Base-by-base conservation (phyloP, 768 basidiomycete species). In the Cantharellus anzutake region DNA sequence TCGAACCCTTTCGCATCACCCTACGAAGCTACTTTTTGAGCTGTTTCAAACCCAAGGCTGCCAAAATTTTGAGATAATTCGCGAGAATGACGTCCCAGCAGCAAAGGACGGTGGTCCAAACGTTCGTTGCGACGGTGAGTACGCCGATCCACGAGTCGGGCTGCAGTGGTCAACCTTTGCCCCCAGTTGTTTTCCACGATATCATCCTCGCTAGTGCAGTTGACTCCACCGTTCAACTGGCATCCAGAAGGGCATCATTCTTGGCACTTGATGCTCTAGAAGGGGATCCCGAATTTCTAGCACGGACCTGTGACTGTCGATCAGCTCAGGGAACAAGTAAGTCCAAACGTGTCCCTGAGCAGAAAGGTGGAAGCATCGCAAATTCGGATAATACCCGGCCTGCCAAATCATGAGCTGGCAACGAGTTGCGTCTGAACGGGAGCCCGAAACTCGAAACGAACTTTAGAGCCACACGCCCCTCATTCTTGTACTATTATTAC, bases 11-110 rank as follows among this genome's bases (percentile, higher is more conserved):
- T 79, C 84, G 2, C 79, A 81, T 64, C 86, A 89, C 68, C 88
- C 87, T 1, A 85, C 83, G 35, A 83, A 83, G 66, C 73, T 79
- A 58, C 73, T 90, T 7, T 81, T 82, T 58, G 86, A 89, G 65
- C 67, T 86, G 37, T 72, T 88, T 58, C 83, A 88, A 66, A 76
- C 78, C 38, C 77, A 82, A 64, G 81, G 82, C 50, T 87, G 87
- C 65, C 81, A 80, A 57, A 71, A 75, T 60, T 83, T 86, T 60
- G 73, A 77, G 60, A 74, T 84, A 42, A 7, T 64, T 62, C n/a
- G 65, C 65, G 14, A 65, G n/a, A 62, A 50, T 64, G 63, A 34
- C 63, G 66, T 5, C 56, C 59, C 29, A 53, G 56, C n/a, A 61
- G 63, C 29, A 38, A 52, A 42, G 35, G 78, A 79, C 52, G 68